Base-by-base conservation (phyloP, 2,329 filamentous ascomycete genomes). In the Epichloe coenophiala region DNA sequence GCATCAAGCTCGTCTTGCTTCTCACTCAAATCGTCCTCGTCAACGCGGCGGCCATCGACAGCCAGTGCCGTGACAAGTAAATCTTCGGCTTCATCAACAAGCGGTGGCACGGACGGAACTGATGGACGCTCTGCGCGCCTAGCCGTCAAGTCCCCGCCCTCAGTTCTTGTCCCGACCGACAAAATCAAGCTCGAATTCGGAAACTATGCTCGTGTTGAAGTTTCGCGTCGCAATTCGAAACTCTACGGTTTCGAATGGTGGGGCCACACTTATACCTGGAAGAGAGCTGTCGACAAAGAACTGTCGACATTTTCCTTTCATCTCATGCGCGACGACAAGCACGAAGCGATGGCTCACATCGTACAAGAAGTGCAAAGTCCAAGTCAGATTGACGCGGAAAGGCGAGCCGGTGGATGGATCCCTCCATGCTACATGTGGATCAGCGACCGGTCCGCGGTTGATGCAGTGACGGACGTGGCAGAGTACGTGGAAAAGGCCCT, bases 221-320 rank as follows among this genome's bases (percentile, higher is more conserved):
- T 98, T 47, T 81, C 78, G 57, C 80, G 87, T 47, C 82, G 80
- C 57, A 72, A 75, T 43, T 75, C 75, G 55, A 91, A 89, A 68
- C 78, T 81, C 54, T 97, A 96, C 65, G 86, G 89, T 50, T 96
- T 95, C 60, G 85, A 91, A 62, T 95, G 95, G 74, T 97, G 93
- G 93, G 88, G 88, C 27, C 78, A 84, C 58, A 77, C 74, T 50
- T 97, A 97, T 67, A 72, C 79, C 48, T 97, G 93, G 93, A 86
- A 82, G 65, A 81, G 88, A 38, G 76, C 84, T 46, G 81, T 84
- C 61, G 81, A 84, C 63, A 82, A 81, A 65, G 80, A 87, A 56
- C 78, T 83, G 42, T 73, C 60, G 51, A 76, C 81, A 47, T 75
- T 88, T 17, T 87, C 86, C 5, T 96, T 88, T 68, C 86, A 95